Evolutionary conservation across 2,329 filamentous ascomycete species (phyloP).

Genomic region (Colletotrichum sp.): DNA sequence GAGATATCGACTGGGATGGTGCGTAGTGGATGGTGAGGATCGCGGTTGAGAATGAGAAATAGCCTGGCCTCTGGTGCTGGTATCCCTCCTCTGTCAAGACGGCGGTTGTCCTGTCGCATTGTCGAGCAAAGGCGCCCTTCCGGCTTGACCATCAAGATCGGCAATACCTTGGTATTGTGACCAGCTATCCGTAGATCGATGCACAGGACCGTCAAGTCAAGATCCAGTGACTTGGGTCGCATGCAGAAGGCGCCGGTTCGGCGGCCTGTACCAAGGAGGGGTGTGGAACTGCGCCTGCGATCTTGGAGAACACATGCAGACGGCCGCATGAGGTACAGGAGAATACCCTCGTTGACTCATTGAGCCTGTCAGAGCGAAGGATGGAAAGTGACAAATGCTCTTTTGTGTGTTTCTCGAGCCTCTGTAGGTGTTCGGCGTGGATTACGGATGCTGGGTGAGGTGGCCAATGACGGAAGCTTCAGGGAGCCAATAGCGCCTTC

Average conservation of each 20-base stretch:
- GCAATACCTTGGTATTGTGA: neutral
- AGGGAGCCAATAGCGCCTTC: neutral
- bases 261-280: neutral
- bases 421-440: neutral
- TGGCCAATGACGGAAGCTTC: neutral
- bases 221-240: constrained; percentile 11
- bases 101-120: neutral
- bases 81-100: neutral
- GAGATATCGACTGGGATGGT: neutral
- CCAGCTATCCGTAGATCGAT: neutral
- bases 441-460: neutral
- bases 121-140: neutral
- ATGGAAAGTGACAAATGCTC: neutral
- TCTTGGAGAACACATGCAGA: constrained; percentile 4
- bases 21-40: neutral
- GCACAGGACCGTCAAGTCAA: neutral
- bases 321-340: neutral
- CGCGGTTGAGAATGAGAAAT: neutral
- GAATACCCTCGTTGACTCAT: neutral
- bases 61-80: neutral
- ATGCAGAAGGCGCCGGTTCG: constrained; percentile 12
- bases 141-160: neutral
- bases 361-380: neutral
- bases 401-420: neutral
- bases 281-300: neutral